A percentile compares a stretch with the other conserved stretches of the same genome.
These are phyloP conservation scores for Setaria viridis DNA, from an alignment of 202 grass and related monocot genomes.

Conservation along the genomic window DNA sequence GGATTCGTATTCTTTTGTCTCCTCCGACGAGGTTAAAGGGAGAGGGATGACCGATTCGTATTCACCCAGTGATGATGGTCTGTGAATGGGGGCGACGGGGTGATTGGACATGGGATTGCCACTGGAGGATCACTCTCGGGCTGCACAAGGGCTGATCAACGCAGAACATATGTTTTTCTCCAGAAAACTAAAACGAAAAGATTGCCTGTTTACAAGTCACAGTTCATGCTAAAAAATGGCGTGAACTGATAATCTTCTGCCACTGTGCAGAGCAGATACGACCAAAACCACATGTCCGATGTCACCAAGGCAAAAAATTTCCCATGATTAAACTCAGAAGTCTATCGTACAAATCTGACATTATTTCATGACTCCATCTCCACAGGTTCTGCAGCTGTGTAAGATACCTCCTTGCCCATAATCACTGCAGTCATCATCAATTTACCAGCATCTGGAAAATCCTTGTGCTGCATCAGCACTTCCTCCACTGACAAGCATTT, in stretches of 20 bases:
- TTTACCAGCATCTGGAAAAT: conserved; percentile 93
- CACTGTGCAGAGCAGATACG: conserved; percentile 29
- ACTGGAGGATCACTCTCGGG: too few species aligned
- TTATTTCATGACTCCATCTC: conserved; percentile 61
- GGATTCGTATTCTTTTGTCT: too few species aligned
- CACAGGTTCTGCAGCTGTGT: conserved; percentile 49
- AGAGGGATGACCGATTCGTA: too few species aligned
- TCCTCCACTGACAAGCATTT: conserved; percentile 77
- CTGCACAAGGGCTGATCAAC: background rate
- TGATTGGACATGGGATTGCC: too few species aligned
- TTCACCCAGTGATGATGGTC: too few species aligned
- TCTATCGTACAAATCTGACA: background rate
- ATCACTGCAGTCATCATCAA: conserved; percentile 84
- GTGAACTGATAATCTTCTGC: conserved; percentile 18
- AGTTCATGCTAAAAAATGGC: conserved; percentile 29
- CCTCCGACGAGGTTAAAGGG: too few species aligned
- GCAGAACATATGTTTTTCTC: background rate
- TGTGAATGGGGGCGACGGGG: too few species aligned
- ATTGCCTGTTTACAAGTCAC: conserved; percentile 17
- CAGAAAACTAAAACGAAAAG: background rate
- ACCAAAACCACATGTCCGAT: conserved; percentile 21
- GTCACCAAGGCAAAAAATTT: background rate
- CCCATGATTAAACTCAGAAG: background rate
- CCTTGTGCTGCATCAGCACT: conserved; percentile 79
- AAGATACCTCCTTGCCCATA: conserved; percentile 60